Percentiles rank a stretch among this genome's conserved stretches.
Conservation (phyloP, 2,329 filamentous ascomycete species). For the Fusarium sp. region DNA sequence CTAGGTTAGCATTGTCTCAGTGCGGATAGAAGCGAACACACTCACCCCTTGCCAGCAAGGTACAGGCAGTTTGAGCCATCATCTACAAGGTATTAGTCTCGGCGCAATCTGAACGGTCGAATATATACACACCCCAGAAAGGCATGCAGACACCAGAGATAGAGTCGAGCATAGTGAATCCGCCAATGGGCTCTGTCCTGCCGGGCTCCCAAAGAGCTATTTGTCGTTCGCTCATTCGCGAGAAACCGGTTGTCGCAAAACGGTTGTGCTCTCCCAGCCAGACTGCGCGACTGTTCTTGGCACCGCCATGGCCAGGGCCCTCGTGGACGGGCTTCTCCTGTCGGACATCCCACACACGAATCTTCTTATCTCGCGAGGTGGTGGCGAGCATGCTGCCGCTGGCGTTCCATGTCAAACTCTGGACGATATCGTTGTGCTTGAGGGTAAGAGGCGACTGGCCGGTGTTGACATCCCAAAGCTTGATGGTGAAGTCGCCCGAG, state of each 20-base stretch:
- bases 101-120: not conserved
- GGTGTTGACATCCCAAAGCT: slow-evolving; percentile 92
- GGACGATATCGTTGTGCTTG: slow-evolving; percentile 91
- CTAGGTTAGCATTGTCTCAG: slow-evolving; percentile 22
- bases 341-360: slow-evolving; percentile 96
- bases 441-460: slow-evolving; percentile 80
- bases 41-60: slow-evolving; percentile 95
- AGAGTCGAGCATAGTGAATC: slow-evolving; percentile 90
- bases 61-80: slow-evolving; percentile 96
- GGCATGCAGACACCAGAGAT: slow-evolving; percentile 99
- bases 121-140: slow-evolving; percentile 81
- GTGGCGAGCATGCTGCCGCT: slow-evolving; percentile 88
- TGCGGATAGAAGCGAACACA: slow-evolving; percentile 24
- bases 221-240: slow-evolving; percentile 97
- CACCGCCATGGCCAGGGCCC: slow-evolving; percentile 85
- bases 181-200: slow-evolving; percentile 85
- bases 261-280: slow-evolving; percentile 98
- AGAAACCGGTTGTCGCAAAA: slow-evolving; percentile 96
- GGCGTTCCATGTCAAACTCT: slow-evolving; percentile 95
- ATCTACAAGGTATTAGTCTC: slow-evolving; percentile 61
- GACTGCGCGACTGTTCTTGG: slow-evolving; percentile 96
- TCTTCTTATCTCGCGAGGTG: slow-evolving; percentile 97
- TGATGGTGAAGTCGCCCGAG: slow-evolving; percentile 94
- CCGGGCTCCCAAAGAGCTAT: slow-evolving; percentile 95
- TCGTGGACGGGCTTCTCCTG: slow-evolving; percentile 91